These are phyloP conservation scores for Lentinula guzmanii DNA, from an alignment of 768 basidiomycete species.

Conservation along the genomic window DNA sequence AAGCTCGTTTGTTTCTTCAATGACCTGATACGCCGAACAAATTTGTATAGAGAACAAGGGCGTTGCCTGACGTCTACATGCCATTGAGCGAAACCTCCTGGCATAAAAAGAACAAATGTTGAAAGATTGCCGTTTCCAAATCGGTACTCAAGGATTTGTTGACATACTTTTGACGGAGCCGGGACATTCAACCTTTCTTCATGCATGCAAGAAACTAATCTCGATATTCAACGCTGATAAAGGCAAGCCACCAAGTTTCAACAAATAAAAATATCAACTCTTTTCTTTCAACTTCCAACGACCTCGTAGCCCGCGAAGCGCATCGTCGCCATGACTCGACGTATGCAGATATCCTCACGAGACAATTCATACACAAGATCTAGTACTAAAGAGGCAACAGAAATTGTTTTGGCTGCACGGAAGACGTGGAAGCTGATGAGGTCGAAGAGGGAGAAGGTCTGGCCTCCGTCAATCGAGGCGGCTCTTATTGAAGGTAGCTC, in stretches of 20 bases:
- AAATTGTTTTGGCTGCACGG: slow-evolving; percentile 26
- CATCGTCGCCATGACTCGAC: background rate
- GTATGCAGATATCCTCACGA: background rate
- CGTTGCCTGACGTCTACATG: background rate
- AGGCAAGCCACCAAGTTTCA: background rate
- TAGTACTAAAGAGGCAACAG: background rate
- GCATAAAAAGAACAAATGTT: background rate
- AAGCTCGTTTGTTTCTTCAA: background rate
- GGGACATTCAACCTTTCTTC: background rate
- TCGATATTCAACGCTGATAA: background rate
- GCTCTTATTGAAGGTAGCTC: slow-evolving; percentile 53
- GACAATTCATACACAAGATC: background rate
- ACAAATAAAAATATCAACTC: background rate
- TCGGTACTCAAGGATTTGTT: background rate
- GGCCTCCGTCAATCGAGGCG: slow-evolving; percentile 58
- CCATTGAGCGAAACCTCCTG: background rate
- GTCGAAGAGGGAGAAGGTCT: slow-evolving; percentile 46
- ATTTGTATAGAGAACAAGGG: background rate
- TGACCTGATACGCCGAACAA: background rate
- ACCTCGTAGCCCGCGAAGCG: background rate
- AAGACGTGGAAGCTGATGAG: slow-evolving; percentile 58
- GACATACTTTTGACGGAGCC: background rate
- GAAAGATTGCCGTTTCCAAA: background rate
- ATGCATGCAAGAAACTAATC: background rate
- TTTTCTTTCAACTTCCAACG: background rate